Base-by-base conservation (phyloP, 768 basidiomycete species). In the Clitopilus passeckerianus region DNA sequence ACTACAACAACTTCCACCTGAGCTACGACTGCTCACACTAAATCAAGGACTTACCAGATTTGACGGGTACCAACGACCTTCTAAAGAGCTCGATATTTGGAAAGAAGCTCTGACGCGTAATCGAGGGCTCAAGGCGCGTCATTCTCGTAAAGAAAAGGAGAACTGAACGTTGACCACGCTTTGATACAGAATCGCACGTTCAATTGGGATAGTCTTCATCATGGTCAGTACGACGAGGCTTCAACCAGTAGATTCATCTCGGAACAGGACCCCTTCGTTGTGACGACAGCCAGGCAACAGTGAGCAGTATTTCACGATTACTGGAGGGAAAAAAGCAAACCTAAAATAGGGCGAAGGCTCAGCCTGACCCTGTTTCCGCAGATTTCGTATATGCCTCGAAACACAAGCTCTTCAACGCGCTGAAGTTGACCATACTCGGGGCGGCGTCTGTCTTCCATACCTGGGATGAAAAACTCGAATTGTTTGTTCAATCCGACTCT, bases 191-290 rank as follows among this genome's bases (percentile, higher is more conserved):
- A 74, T 66, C 73, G 75, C 57, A 74, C 78, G 5, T 66, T 81
- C 54, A 89, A 87, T 1, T 92, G 90, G 90, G 87, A 89, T 67
- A 67, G 79, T 59, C 69, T 83, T 53, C 74, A 77, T 24, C 65
- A 74, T 5, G 70, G 72, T 3, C 73, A 72, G 56, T 63, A 67
- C 0, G 61, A 59, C 4, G 61, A 61, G 12, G 67, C 76, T 9
- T 68, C 72, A 16, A 71, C 75, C 0, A 80, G 84, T 0, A 75
- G 86, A 0, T 88, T 91, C 65, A 71, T 93, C 22, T 88, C 90
- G 5, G 89, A 91, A 67, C 89, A 91, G 68, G 74, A 81, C 57
- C 66, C 70, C 41, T 63, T 74, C 9, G 69, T 83, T 5, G 84
- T 82, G 59, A 77, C 83, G 6, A 79, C 84, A 8, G 81, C 84